Evolutionary conservation across 1,284 basidiomycete genomes (phyloP), one percentile per base, ranked within the genome.

Genomic region (Ceratobasidium sp.): DNA sequence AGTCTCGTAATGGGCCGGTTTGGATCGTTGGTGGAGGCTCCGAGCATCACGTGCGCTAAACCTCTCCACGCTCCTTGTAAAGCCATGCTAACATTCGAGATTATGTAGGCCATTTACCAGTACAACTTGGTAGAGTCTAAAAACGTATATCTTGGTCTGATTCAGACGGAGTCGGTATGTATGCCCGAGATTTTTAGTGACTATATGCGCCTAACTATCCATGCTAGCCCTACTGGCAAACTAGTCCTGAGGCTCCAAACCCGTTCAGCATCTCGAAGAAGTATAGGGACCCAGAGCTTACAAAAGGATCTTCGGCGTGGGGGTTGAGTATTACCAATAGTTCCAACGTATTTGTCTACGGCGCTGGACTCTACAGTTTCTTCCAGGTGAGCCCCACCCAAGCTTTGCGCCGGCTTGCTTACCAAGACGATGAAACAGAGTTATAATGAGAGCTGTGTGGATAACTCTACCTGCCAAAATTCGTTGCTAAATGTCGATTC

Each of bases 71-170:
- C 51, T 1, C 56, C 20, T 63, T 51, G 18, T 10, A 58, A 9
- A 15, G 18, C 4, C 26, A 7, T 9, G 20, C 70, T n/a, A 10
- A 63, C 55, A n/a, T 1, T 12, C 1, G 26, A 2, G 18, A n/a
- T 53, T 75, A 33, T 40, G 28, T 42, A 75, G 72, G 72, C 60
- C 10, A 83, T 92, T 9, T 93, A 93, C 82, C 91, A 94, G 82
- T 94, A 93, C 82, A 89, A 87, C 81, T 82, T 94, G 44, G 89
- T 87, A 42, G 88, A 88, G 56, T 92, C 93, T 0, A 84, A 86
- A 80, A 90, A 91, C 82, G 92, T 94, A 81, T 94, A 91, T 83
- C 88, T 93, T 83, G 92, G 92, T 0, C 85, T 93, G 49, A 91
- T 91, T 51, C 93, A 94, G 82, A 93, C 68, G 4, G 78, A 79